phyloP scores from a whole-genome alignment of 2,329 filamentous ascomycete species.

The Fusarium anthophilum region DNA sequence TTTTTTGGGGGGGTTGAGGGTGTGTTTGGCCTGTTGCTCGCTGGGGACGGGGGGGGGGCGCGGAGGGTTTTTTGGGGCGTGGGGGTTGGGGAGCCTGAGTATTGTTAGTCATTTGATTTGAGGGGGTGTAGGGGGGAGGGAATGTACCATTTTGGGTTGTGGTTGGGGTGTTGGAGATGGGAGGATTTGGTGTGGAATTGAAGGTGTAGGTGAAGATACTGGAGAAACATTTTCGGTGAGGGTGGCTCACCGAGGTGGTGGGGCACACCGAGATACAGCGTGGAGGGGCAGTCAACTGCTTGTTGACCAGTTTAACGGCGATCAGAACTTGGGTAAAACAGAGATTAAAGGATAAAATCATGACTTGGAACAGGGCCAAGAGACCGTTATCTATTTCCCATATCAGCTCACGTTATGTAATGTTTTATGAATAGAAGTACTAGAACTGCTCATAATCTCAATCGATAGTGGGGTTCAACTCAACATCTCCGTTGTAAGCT shows the following conservation, averaged over 20 bases:
- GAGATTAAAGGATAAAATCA: too few species aligned
- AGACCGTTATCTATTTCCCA: accelerated
- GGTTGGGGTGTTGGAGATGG: background rate
- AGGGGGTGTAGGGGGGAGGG: accelerated
- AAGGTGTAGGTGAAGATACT: background rate
- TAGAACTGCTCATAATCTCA: background rate
- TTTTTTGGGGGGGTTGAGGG: too few species aligned
- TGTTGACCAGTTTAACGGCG: too few species aligned
- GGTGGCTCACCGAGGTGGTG: slow-evolving; percentile 32
- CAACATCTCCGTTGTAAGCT: background rate
- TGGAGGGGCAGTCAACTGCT: slow-evolving; percentile 32
- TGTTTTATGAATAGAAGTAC: accelerated
- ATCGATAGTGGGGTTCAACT: slow-evolving; percentile 8
- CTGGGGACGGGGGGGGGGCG: too few species aligned
- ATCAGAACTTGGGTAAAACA: too few species aligned
- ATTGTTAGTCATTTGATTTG: too few species aligned
- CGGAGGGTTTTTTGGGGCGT: too few species aligned
- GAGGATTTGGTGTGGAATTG: background rate
- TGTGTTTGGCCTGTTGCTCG: too few species aligned
- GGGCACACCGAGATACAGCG: slow-evolving; percentile 33
- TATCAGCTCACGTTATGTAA: too few species aligned
- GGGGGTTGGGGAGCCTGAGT: too few species aligned
- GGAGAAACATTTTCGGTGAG: slow-evolving; percentile 43
- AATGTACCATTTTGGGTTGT: slow-evolving; percentile 33
- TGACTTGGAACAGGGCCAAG: too few species aligned